Evolutionary conservation across 495 filamentous ascomycete genomes (phyloP), one percentile per base, ranked within the genome.

Genomic region (Lentithecium fluviatile): DNA sequence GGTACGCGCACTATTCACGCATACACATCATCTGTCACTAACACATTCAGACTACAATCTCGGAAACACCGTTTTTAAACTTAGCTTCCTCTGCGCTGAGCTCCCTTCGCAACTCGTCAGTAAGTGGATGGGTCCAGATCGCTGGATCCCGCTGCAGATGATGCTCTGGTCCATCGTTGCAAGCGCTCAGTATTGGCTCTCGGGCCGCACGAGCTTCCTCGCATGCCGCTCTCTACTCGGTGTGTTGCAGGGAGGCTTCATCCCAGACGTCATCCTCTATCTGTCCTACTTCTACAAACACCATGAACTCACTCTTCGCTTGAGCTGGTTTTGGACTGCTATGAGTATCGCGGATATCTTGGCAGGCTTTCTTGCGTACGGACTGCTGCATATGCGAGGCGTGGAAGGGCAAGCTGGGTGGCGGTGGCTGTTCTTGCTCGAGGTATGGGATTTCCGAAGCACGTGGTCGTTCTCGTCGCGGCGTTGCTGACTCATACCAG

Each of bases 231-330:
- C 63, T 5, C 37, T 69, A 8, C 54, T 69, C 2, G 66, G 66
- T 56, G 51, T 66, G 1, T 36, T 66, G 12, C 61, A 69, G 45
- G 66, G 66, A 0, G 64, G 69, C 34, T 76, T 78, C 58, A 78
- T 78, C 36, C 74, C 76, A 1, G 77, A 77, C 29, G 25, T 70
- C 34, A 75, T 86, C 34, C 71, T 91, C 0, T 91, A 89, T 68
- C 79, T 91, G 2, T 87, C 85, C 0, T 91, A 90, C 74, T 93
- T 87, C 75, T 89, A 86, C 71, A 89, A 80, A 56, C 83, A 82
- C 47, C 80, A 81, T 40, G 87, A 88, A 65, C 76, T 93, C 10
- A 83, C 87, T 0, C 77, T 83, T 26, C 82, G 86, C 0, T 76
- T 88, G 36, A 79, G 79, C 57, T 86, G 76, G 58, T 89, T 89